These are phyloP conservation scores for Linanthus parryae DNA, from an alignment of 148 eudicot species.

Conservation along the genomic window DNA sequence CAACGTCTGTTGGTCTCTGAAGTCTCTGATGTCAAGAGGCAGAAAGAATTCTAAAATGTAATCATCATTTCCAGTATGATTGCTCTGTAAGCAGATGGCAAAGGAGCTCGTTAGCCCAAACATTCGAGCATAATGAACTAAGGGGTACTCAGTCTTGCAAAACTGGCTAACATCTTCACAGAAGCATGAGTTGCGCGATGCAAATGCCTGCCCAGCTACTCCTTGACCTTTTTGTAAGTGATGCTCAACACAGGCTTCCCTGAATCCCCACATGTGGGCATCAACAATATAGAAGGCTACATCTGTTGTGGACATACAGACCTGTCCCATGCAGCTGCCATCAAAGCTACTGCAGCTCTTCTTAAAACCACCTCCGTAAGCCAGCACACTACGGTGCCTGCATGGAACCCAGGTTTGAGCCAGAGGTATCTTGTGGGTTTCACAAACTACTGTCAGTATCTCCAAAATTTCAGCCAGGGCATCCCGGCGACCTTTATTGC, in stretches of 20 bases:
- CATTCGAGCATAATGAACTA: slow-evolving; percentile 95
- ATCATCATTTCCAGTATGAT: slow-evolving; percentile 72
- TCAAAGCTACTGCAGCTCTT: slow-evolving; percentile 44
- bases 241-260: slow-evolving; percentile 94
- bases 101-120: slow-evolving; percentile 66
- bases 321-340: slow-evolving; percentile 80
- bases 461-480: slow-evolving; percentile 84
- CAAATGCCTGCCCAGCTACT: slow-evolving; percentile 85
- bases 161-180: slow-evolving; percentile 67
- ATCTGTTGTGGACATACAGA: slow-evolving; percentile 95
- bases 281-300: slow-evolving; percentile 86
- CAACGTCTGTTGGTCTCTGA: slow-evolving; percentile 40
- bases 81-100: slow-evolving; percentile 81
- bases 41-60: slow-evolving; percentile 89
- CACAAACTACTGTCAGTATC: slow-evolving; percentile 77
- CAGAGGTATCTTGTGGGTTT: slow-evolving; percentile 74
- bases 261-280: slow-evolving; percentile 88
- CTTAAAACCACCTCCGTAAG: slow-evolving; percentile 75
- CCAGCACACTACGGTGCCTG: slow-evolving; percentile 75
- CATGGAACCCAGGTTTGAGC: slow-evolving; percentile 99
- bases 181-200: slow-evolving; percentile 53
- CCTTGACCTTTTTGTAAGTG: slow-evolving; percentile 94
- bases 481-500: slow-evolving; percentile 87
- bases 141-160: slow-evolving; percentile 76
- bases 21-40: slow-evolving; percentile 41